Evolutionary conservation across 1,284 basidiomycete species (phyloP), one percentile per base, ranked within the genome.

Genomic region (Golubevia sp.): DNA sequence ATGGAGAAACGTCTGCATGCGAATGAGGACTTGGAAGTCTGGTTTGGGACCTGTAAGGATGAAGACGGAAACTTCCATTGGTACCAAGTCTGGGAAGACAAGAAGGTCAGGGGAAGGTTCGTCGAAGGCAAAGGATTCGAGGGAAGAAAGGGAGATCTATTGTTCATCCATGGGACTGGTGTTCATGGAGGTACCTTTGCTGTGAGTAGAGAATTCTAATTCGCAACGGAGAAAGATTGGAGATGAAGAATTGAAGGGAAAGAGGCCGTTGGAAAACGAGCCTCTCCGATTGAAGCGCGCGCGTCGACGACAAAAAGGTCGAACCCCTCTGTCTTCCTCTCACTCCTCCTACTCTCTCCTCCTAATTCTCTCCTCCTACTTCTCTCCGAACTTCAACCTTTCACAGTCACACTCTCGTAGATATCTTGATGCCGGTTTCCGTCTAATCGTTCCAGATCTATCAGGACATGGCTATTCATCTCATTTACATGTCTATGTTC

Each of bases 71-170:
- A 79, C 70, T 79, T 70, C 65, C 71, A 73, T 8, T 81, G 78
- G 78, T 81, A 81, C 63, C 78, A 81, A 53, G 65, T 81, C 1
- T 81, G 78, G 78, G 73, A 79, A 44, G 74, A 80, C 53, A 67
- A 72, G 6, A 56, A 68, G 7, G 71, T 71, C 2, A 59, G 18
- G 58, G 65, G 21, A 76, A 75, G 1, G 75, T 75, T n/a, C 59
- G 77, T n/a, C n/a, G 11, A 34, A 5, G 30, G 30, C 11, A 34
- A 58, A 62, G 13, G 76, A 73, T n/a, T n/a, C n/a, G 11, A 34
- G 4, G 30, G 30, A 5, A 34, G 56, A 62, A 11, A 74, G 74
- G 3, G 76, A 79, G 57, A 71, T 81, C 63, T 68, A 79, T 20
- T 81, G 77, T 50, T 71, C 73, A 70, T 68, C 24, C 78, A 81